A percentile compares a stretch with the other conserved stretches of the same genome.
Evolutionary conservation across 2,329 filamentous ascomycete genomes (phyloP).

Genomic region (Aspergillus sp.): DNA sequence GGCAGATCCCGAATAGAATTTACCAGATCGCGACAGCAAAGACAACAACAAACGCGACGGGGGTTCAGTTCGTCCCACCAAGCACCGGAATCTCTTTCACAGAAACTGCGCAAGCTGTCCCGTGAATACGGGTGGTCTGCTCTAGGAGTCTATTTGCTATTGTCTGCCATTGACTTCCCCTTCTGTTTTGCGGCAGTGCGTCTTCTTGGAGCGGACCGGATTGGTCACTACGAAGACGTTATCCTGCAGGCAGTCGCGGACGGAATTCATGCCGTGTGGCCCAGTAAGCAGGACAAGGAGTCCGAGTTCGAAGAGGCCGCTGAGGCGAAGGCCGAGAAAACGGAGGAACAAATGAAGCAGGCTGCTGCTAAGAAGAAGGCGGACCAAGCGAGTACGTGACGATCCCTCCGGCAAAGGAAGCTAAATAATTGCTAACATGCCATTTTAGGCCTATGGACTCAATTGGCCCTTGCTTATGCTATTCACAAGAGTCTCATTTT

Average conservation of each 20-base stretch:
- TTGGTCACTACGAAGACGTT: constrained; percentile 54
- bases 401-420: background rate
- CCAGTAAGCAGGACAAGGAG: constrained; percentile 7
- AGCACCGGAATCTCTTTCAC: constrained; percentile 52
- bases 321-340: constrained; percentile 16
- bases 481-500: constrained; percentile 99
- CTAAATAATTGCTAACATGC: background rate
- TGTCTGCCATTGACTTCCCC: constrained; percentile 85
- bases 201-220: constrained; percentile 73
- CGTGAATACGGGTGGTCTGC: constrained; percentile 93
- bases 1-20: background rate
- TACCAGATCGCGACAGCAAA: background rate
- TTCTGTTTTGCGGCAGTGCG: constrained; percentile 89
- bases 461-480: constrained; percentile 87
- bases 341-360: constrained; percentile 11
- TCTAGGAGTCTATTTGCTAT: constrained; percentile 76
- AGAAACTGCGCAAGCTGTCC: constrained; percentile 72
- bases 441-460: constrained; percentile 62
- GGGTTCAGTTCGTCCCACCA: constrained; percentile 16
- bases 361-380: constrained; percentile 41
- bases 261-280: constrained; percentile 33
- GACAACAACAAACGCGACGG: constrained; percentile 9
- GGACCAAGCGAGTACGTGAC: constrained; percentile 65
- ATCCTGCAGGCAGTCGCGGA: constrained; percentile 34
- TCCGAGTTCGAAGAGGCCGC: constrained; percentile 12